Evolutionary conservation across 371 early-diverging fungal species (phyloP).

Genomic region (Actinomortierella ambigua): DNA sequence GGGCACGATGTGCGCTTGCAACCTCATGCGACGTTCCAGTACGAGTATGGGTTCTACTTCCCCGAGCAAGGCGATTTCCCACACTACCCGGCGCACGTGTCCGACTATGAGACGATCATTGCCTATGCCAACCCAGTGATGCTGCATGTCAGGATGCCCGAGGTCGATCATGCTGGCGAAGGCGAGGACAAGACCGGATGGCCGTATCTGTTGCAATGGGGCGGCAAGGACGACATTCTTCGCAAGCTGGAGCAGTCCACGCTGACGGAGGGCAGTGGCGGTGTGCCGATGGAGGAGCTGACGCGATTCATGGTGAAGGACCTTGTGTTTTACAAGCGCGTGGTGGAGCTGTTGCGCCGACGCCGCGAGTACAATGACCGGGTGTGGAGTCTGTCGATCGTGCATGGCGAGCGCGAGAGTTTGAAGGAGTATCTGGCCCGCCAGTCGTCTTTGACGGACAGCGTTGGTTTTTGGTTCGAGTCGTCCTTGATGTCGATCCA

Average conservation of each 20-base stretch:
- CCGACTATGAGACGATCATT: constrained; percentile 36
- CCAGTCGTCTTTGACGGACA: constrained; percentile 14
- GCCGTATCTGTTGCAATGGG: constrained; percentile 19
- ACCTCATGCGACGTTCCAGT: constrained; percentile 32
- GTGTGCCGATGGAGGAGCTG: constrained; percentile 19
- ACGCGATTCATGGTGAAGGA: constrained; percentile 26
- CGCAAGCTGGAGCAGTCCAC: constrained; percentile 29
- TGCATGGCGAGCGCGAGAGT: constrained; percentile 6
- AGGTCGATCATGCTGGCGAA: constrained; percentile 1
- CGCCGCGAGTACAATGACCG: constrained; percentile 28
- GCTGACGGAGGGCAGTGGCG: constrained; percentile 16
- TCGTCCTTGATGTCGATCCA: constrained; percentile 45
- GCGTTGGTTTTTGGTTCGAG: constrained; percentile 49
- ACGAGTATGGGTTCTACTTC: constrained; percentile 56
- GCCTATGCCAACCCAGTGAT: constrained; percentile 22
- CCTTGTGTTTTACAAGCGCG: constrained; percentile 12
- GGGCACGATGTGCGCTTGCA: constrained; percentile 20
- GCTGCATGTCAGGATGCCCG: constrained; percentile 17
- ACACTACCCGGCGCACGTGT: constrained; percentile 52
- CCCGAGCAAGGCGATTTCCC: constrained; percentile 51
- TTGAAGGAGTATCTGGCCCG: constrained; percentile 29
- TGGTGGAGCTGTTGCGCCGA: constrained; percentile 23
- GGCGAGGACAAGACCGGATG: constrained; percentile 25
- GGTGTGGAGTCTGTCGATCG: constrained; percentile 41
- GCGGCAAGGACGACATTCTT: constrained; percentile 22